Evolutionary conservation across 805 yeast species (phyloP).

Genomic region (Cyberlindnera saturnus): DNA sequence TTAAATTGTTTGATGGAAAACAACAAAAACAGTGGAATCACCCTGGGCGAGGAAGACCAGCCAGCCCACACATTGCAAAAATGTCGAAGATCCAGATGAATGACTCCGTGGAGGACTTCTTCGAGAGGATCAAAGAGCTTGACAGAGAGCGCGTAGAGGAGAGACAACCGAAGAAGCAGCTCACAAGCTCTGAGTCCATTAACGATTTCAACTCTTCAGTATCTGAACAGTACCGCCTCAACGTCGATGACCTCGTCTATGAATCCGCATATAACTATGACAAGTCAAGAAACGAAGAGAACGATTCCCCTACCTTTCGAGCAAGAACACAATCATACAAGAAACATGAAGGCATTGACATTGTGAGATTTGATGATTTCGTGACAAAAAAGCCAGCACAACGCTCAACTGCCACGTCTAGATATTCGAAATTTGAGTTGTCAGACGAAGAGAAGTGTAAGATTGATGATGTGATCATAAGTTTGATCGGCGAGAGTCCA

Average conservation of each 20-base stretch:
- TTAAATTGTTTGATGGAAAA: too few relatives aligned
- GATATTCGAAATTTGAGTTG: conserved; percentile 18
- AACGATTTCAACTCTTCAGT: conserved; percentile 25
- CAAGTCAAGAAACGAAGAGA: conserved; percentile 27
- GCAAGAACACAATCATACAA: conserved; percentile 4
- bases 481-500: conserved; percentile 9
- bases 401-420: neutral
- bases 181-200: conserved; percentile 12
- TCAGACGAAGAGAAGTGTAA: conserved; percentile 13
- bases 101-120: conserved; percentile 12
- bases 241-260: conserved; percentile 41
- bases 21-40: neutral
- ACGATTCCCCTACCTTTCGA: neutral
- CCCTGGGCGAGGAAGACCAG: neutral
- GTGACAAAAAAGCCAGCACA: conserved; percentile 5
- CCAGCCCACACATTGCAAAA: neutral
- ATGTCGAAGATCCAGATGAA: conserved; percentile 3
- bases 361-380: conserved; percentile 22
- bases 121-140: conserved; percentile 10
- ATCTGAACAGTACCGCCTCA: conserved; percentile 38
- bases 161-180: conserved; percentile 3
- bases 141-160: conserved; percentile 8
- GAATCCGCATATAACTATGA: conserved; percentile 57
- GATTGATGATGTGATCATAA: conserved; percentile 14
- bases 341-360: conserved; percentile 13